phyloP scores from a whole-genome alignment of 2,329 filamentous ascomycete species.

The Aspergillus niger region DNA sequence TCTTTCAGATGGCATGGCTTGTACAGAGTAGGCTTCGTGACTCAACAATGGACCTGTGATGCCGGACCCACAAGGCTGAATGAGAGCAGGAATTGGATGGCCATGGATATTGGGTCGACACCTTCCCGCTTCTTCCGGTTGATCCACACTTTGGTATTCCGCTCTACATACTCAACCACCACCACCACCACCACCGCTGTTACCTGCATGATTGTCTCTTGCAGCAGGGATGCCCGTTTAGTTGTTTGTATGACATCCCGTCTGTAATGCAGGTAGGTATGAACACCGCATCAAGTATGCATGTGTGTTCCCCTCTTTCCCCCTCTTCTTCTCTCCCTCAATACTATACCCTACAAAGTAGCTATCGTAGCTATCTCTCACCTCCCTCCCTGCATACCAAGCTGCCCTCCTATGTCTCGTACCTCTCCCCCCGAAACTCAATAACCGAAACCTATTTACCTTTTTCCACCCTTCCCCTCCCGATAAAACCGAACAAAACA shows the following conservation, averaged over 20 bases:
- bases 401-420: no score
- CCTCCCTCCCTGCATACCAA: background rate
- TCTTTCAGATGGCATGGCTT: no score
- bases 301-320: no score
- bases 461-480: no score
- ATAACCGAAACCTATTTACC: background rate
- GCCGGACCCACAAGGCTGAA: slow-evolving; percentile 9
- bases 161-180: no score
- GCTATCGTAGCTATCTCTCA: background rate
- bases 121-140: background rate
- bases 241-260: no score
- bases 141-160: background rate
- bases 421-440: no score
- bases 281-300: no score
- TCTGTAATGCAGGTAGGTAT: no score
- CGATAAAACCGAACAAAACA: no score
- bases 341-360: no score
- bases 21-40: background rate
- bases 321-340: no score
- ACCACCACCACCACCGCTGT: background rate
- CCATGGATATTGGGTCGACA: background rate
- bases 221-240: background rate
- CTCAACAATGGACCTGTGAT: background rate
- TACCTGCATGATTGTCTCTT: background rate
- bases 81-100: background rate